Percentiles rank a stretch among this genome's conserved stretches.
phyloP scores from a whole-genome alignment of 306 rosid species.

The Mucuna pruriens region DNA sequence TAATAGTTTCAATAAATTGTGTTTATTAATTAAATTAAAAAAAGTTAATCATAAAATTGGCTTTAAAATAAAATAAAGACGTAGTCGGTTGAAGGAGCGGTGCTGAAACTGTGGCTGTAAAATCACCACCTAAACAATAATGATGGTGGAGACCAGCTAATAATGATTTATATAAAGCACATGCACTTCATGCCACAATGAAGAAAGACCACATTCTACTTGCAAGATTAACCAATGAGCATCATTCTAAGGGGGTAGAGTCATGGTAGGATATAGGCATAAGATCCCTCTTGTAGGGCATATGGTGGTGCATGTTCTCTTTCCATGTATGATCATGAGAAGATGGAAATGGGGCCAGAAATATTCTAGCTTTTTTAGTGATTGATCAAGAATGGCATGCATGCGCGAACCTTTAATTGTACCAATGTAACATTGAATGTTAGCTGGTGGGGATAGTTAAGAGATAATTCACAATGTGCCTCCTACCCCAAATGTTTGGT shows the following conservation, averaged over 20 bases:
- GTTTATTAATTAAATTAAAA: too few species aligned
- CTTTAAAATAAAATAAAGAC: not conserved
- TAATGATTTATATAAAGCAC: not conserved
- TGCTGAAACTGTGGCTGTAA: not conserved
- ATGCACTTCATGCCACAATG: not conserved
- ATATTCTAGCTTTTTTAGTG: slow-evolving; percentile 26
- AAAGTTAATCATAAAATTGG: too few species aligned
- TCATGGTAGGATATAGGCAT: not conserved
- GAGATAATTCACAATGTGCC: not conserved
- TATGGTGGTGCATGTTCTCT: not conserved
- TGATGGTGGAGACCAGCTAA: slow-evolving; percentile 1
- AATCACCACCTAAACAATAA: not conserved
- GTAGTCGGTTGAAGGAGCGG: not conserved
- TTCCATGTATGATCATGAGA: not conserved
- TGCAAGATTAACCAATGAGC: not conserved
- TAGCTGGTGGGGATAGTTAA: not conserved
- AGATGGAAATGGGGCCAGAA: slow-evolving; percentile 22
- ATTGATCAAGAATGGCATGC: slow-evolving; percentile 26
- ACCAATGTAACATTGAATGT: not conserved
- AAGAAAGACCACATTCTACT: not conserved
- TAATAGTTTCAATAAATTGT: too few species aligned
- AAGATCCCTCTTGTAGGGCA: not conserved
- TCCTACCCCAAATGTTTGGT: slow-evolving; percentile 20
- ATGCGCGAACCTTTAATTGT: not conserved
- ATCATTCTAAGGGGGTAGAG: not conserved